Base-by-base conservation (phyloP, 1,284 basidiomycete species). In the Megacollybia platyphylla region DNA sequence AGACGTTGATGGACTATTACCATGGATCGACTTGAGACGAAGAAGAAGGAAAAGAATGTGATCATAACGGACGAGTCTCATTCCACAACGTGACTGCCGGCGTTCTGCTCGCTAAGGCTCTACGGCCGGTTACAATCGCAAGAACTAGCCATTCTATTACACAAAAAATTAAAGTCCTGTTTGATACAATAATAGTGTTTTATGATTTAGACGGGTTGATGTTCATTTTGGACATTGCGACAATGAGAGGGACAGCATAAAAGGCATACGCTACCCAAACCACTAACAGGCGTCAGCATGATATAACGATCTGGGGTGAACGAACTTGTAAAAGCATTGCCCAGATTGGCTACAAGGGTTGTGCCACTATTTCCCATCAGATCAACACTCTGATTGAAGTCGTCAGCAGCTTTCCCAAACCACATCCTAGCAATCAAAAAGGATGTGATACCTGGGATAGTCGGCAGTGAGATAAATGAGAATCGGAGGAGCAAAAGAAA, bases 291-390 rank as follows among this genome's bases (percentile, higher is more conserved):
- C 35, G 37, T 46, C 27, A 49, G 34, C 39, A 29, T 31, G 36
- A 27, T 18, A 8, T 28, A n/a, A 43, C 41, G 28, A 43, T 39
- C 44, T 7, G 40, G 24, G n/a, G 15, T 26, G 36, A 29, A 71
- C 79, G 55, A 47, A 87, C 84, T 84, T 41, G 75, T 79, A 51
- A 87, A 87, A 7, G 73, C 84, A 52, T 85, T 87, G 49, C 79
- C 71, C 20, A 68, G 65, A n/a, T 61, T 57, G 29, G 85, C 84
- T 41, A 76, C 62, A 35, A 87, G 62, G 39, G 74, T 60, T 1
- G 81, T 77, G 2, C 69, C 76, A 39, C 65, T 59, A 4, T 55
- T 48, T 20, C 75, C 78, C 46, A 69, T 67, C 17, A 67, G 56
- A 26, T 61, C 49, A 46, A 87, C 76, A 40, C 64, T 73, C 36